Evolutionary conservation across 2,329 filamentous ascomycete genomes (phyloP).

Genomic region (Sclerotinia sclerotiorum): DNA sequence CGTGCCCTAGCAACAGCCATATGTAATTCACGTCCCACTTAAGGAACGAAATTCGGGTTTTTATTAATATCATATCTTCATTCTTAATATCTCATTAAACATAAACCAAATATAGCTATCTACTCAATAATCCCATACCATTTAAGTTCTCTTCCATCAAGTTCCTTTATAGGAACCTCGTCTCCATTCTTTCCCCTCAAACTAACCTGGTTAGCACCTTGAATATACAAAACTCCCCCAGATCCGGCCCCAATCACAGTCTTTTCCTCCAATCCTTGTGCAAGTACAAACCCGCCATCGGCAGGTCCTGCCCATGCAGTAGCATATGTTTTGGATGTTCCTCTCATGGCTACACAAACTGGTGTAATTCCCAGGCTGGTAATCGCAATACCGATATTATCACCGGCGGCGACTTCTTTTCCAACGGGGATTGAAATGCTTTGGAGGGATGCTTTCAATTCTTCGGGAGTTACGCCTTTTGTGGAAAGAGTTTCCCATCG

Average conservation of each 20-base stretch:
- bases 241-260: not conserved
- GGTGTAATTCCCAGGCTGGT: conserved; percentile 27
- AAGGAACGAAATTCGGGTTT: not conserved
- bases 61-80: not conserved
- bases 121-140: conserved; percentile 15
- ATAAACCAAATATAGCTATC: not conserved
- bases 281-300: conserved; percentile 12
- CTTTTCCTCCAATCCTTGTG: not conserved
- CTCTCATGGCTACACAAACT: conserved; percentile 27
- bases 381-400: conserved; percentile 31
- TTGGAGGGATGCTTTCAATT: conserved; percentile 24
- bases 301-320: conserved; percentile 2
- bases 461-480: conserved; percentile 7
- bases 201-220: conserved; percentile 23
- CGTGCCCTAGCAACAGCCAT: too few relatives aligned
- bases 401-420: conserved; percentile 25
- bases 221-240: conserved; percentile 30
- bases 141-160: conserved; percentile 3
- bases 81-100: conserved; percentile 1
- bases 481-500: conserved; percentile 32
- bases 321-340: not conserved
- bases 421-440: conserved; percentile 24
- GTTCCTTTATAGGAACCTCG: not conserved
- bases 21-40: not conserved
- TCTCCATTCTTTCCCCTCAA: conserved; percentile 6